phyloP scores from a whole-genome alignment of 306 rosid species.

The Dryas drummondii region DNA sequence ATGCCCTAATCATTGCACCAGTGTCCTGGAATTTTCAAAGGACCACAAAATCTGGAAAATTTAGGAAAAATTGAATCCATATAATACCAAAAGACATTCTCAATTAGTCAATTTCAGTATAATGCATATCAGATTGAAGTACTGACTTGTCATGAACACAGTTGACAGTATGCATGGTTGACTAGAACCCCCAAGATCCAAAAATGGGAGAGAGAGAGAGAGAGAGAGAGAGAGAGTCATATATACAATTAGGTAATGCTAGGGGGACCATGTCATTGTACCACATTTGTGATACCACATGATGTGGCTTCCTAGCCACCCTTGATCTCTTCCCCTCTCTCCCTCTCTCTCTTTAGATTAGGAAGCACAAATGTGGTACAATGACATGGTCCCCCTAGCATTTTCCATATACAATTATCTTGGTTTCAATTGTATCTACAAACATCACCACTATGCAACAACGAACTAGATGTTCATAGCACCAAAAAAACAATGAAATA shows the following conservation, averaged over 20 bases:
- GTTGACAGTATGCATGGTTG: not conserved
- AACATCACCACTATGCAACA: not conserved
- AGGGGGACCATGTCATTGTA: too few species aligned
- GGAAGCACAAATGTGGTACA: too few species aligned
- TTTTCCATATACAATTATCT: too few species aligned
- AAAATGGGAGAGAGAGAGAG: not conserved
- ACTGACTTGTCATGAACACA: not conserved
- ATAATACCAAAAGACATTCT: not conserved
- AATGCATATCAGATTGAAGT: not conserved
- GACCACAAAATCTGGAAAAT: not conserved
- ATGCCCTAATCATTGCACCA: not conserved
- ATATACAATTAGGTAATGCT: too few species aligned
- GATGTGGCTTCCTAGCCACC: too few species aligned
- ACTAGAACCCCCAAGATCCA: not conserved
- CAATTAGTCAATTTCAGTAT: not conserved
- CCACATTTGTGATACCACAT: too few species aligned
- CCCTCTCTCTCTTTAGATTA: too few species aligned
- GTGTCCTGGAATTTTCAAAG: not conserved
- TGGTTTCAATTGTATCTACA: not conserved
- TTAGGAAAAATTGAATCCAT: not conserved
- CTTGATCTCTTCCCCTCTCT: too few species aligned
- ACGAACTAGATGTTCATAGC: not conserved
- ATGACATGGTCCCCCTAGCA: too few species aligned
- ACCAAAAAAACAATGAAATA: not conserved
- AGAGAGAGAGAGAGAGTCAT: not conserved